Conservation (phyloP, 306 rosid genomes). For the Cucumis hystrix region DNA sequence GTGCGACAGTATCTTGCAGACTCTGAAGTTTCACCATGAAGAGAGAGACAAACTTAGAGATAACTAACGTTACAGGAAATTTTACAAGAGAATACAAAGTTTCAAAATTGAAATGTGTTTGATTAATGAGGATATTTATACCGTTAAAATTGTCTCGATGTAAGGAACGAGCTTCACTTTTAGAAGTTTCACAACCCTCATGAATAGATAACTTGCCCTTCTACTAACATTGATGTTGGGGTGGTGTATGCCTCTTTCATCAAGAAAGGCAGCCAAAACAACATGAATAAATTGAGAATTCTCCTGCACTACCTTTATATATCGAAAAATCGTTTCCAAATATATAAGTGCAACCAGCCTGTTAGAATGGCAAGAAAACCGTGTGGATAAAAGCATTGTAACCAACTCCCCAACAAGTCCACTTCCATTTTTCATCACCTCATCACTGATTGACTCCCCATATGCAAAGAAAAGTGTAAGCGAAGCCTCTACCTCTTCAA, state of each 20-base stretch:
- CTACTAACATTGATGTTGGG: slow-evolving; percentile 64
- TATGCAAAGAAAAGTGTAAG: slow-evolving; percentile 68
- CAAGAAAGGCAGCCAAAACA: slow-evolving; percentile 85
- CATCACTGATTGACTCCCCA: slow-evolving; percentile 75
- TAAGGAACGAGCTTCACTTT: slow-evolving; percentile 81
- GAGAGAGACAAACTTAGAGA: slow-evolving; percentile 13
- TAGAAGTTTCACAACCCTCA: slow-evolving; percentile 86
- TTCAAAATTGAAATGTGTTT: background rate
- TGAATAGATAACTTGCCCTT: slow-evolving; percentile 86
- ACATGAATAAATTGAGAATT: slow-evolving; percentile 59
- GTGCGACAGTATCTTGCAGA: slow-evolving; percentile 60
- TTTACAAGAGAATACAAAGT: background rate
- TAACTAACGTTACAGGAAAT: background rate
- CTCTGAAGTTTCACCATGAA: slow-evolving; percentile 35
- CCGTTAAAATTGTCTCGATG: slow-evolving; percentile 87
- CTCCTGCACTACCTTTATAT: slow-evolving; percentile 72
- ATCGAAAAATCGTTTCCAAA: slow-evolving; percentile 84
- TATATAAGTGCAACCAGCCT: slow-evolving; percentile 91
- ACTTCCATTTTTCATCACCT: slow-evolving; percentile 48
- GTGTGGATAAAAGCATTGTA: slow-evolving; percentile 63
- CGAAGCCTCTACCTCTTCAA: slow-evolving; percentile 86
- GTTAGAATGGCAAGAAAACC: slow-evolving; percentile 78
- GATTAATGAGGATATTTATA: slow-evolving; percentile 11
- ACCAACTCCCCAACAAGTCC: slow-evolving; percentile 65
- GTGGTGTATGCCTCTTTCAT: slow-evolving; percentile 95